A percentile compares a stretch with the other conserved stretches of the same genome.
Evolutionary conservation across 306 rosid species (phyloP).

Genomic region (Lagenaria siceraria): DNA sequence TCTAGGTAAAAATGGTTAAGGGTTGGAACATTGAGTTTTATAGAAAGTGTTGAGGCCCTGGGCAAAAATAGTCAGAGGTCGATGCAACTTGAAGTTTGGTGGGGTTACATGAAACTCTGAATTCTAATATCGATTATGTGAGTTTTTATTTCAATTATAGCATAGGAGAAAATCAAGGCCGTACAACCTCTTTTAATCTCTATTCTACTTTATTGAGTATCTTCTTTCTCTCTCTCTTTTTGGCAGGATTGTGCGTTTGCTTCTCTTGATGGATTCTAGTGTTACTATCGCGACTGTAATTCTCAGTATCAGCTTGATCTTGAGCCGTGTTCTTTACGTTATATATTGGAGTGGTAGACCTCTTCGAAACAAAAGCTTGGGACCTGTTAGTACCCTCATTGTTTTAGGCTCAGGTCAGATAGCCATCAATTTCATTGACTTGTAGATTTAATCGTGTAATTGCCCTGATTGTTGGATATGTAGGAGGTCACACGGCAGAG

Average conservation of each 20-base stretch:
- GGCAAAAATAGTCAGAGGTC: neutral
- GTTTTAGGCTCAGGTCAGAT: conserved; percentile 24
- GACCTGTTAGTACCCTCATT: conserved; percentile 23
- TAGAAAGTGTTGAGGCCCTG: neutral
- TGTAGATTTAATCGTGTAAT: neutral
- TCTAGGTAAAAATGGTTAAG: neutral
- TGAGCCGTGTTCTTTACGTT: conserved; percentile 26
- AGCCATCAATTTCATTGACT: neutral
- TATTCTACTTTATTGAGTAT: neutral
- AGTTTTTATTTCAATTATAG: neutral
- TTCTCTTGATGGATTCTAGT: conserved; percentile 11
- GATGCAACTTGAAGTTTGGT: neutral
- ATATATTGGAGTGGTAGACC: conserved; percentile 23
- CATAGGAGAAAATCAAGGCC: neutral
- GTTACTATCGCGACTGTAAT: conserved; percentile 1
- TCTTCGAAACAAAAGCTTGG: conserved; percentile 10
- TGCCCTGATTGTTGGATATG: neutral
- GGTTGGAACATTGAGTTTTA: neutral
- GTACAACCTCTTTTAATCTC: neutral
- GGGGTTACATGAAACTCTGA: neutral
- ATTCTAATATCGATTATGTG: neutral
- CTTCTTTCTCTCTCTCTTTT: neutral
- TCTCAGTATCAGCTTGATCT: conserved; percentile 9
- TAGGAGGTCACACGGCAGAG: conserved; percentile 89
- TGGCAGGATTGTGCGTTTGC: neutral